Percentiles rank a stretch among this genome's conserved stretches.
phyloP scores from a whole-genome alignment of 202 grass and related monocot species.

The Bolboschoenoplectus hybrid region DNA sequence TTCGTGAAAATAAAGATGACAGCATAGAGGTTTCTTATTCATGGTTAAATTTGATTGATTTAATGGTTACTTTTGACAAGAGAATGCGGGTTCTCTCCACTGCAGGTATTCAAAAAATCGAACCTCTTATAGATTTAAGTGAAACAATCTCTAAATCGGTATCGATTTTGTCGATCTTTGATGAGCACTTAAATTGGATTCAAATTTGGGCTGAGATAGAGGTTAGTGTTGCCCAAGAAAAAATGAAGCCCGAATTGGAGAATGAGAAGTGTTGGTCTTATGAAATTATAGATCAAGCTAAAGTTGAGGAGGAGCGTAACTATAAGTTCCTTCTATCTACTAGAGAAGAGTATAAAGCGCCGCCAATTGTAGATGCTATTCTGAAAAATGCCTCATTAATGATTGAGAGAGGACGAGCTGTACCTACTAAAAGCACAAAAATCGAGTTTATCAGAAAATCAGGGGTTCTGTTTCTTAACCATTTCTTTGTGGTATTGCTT shows the following conservation, averaged over 20 bases:
- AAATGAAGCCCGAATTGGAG: slow-evolving; percentile 66
- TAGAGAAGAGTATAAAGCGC: slow-evolving; percentile 84
- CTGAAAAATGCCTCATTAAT: slow-evolving; percentile 74
- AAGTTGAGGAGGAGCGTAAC: slow-evolving; percentile 45
- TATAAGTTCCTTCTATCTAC: slow-evolving; percentile 68
- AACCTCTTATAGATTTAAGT: slow-evolving; percentile 50
- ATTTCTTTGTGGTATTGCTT: slow-evolving; percentile 69
- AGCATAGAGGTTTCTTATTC: slow-evolving; percentile 59
- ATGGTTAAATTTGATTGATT: slow-evolving; percentile 87
- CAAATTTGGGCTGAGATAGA: slow-evolving; percentile 77
- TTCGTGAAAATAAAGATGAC: slow-evolving; percentile 44
- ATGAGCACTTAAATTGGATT: slow-evolving; percentile 85
- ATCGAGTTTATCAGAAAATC: slow-evolving; percentile 69
- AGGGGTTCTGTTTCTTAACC: slow-evolving; percentile 63
- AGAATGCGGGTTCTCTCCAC: slow-evolving; percentile 76
- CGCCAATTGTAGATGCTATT: slow-evolving; percentile 68
- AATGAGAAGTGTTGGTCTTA: slow-evolving; percentile 60
- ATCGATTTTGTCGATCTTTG: slow-evolving; percentile 76
- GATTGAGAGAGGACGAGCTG: slow-evolving; percentile 69
- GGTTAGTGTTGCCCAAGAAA: slow-evolving; percentile 62
- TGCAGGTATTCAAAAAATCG: slow-evolving; percentile 64
- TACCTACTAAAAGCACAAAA: slow-evolving; percentile 59
- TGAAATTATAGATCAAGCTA: slow-evolving; percentile 38
- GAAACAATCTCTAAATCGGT: slow-evolving; percentile 64
- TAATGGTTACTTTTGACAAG: slow-evolving; percentile 91